Evolutionary conservation across 768 basidiomycete genomes (phyloP).

Genomic region (Hysterangium stoloniferum): DNA sequence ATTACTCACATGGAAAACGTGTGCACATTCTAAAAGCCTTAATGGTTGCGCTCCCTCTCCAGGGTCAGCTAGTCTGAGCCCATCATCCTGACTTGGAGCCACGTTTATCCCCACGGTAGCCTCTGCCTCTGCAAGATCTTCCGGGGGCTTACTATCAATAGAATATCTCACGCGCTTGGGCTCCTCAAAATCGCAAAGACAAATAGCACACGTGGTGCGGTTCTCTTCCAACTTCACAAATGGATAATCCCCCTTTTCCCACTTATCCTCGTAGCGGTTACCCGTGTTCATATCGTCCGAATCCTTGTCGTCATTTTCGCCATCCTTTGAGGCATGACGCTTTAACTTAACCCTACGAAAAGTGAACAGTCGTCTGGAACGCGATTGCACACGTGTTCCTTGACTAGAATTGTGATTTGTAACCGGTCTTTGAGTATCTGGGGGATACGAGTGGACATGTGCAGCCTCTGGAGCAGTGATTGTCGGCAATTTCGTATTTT

Average conservation of each 20-base stretch:
- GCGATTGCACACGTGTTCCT: constrained; percentile 3
- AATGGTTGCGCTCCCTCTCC: constrained; percentile 73
- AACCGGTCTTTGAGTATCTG: constrained; percentile 30
- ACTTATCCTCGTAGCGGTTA: constrained; percentile 64
- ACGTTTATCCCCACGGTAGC: constrained; percentile 25
- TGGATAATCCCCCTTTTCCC: constrained; percentile 71
- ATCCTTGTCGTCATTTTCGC: constrained; percentile 26
- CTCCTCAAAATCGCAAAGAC: constrained; percentile 78
- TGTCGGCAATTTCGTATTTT: background rate
- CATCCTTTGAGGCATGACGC: background rate
- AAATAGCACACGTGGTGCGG: constrained; percentile 78
- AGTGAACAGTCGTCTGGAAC: constrained; percentile 3
- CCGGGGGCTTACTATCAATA: constrained; percentile 22
- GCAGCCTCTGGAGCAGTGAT: constrained; percentile 36
- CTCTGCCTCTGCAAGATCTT: constrained; percentile 21
- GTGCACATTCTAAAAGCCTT: constrained; percentile 68
- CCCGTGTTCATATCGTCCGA: background rate
- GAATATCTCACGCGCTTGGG: constrained; percentile 35
- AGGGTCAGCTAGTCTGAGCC: constrained; percentile 56
- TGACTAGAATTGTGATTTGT: constrained; percentile 6
- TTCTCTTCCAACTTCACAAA: constrained; percentile 79
- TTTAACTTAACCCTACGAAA: constrained; percentile 1
- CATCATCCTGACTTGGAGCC: constrained; percentile 24
- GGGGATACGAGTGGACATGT: constrained; percentile 55
- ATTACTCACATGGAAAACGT: constrained; percentile 79